These are phyloP conservation scores for Fusarium pseudonygamai DNA, from an alignment of 2,329 filamentous ascomycete genomes.

Conservation along the genomic window DNA sequence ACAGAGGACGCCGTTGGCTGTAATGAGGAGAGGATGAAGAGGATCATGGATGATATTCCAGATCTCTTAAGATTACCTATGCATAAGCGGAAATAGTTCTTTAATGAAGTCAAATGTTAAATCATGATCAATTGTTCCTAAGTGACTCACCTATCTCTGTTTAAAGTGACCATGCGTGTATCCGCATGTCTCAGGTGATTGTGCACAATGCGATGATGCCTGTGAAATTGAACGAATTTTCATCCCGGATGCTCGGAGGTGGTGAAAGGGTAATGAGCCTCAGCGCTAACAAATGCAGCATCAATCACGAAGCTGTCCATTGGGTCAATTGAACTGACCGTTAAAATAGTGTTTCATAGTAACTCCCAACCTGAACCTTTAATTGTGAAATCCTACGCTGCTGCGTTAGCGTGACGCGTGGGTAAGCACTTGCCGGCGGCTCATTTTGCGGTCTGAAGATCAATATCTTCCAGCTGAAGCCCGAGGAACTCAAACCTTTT, in stretches of 20 bases:
- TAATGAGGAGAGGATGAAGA: constrained; percentile 15
- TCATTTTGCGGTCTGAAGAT: neutral
- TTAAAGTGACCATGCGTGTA: too few species aligned
- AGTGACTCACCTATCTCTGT: rapidly evolving
- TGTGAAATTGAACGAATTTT: rapidly evolving
- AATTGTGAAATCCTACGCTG: neutral
- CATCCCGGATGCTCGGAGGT: rapidly evolving
- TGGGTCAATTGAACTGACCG: neutral
- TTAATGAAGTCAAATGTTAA: constrained; percentile 25
- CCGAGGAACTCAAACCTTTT: neutral
- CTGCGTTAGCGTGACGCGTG: neutral
- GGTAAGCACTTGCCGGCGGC: neutral
- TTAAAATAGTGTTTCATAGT: rapidly evolving
- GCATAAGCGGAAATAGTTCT: constrained; percentile 30
- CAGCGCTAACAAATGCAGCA: too few species aligned
- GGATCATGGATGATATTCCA: constrained; percentile 18
- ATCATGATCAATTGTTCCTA: neutral
- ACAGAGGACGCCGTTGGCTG: constrained; percentile 25
- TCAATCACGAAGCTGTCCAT: neutral
- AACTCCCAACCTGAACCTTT: neutral
- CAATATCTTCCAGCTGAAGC: neutral
- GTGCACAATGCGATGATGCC: neutral
- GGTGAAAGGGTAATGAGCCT: neutral
- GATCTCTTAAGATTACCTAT: constrained; percentile 16
- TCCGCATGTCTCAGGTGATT: too few species aligned